These are phyloP conservation scores for Boletus vermiculosoides DNA, from an alignment of 768 basidiomycete species.

Conservation along the genomic window DNA sequence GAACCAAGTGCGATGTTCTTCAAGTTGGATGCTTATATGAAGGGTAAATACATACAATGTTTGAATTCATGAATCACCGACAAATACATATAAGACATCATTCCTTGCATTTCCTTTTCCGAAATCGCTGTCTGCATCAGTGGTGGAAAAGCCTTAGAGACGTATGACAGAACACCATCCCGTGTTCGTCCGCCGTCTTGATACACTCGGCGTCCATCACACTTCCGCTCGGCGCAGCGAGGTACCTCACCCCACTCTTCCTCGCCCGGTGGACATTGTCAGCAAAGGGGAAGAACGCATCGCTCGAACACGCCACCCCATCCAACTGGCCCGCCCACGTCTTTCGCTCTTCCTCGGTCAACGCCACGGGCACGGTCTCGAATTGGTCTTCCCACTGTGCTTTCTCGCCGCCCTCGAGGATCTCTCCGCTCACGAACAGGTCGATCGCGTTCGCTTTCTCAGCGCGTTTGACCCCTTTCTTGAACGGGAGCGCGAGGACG, in stretches of 20 bases:
- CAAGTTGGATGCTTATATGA: neutral
- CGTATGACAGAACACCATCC: slow-evolving; percentile 90
- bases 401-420: slow-evolving; percentile 85
- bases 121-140: slow-evolving; percentile 30
- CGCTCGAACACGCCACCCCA: slow-evolving; percentile 90
- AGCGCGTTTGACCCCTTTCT: slow-evolving; percentile 94
- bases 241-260: slow-evolving; percentile 89
- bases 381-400: slow-evolving; percentile 90
- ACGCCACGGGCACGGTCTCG: slow-evolving; percentile 60
- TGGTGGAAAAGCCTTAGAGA: slow-evolving; percentile 88
- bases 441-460: slow-evolving; percentile 99
- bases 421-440: slow-evolving; percentile 88
- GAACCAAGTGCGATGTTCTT: neutral
- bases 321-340: slow-evolving; percentile 73
- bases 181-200: slow-evolving; percentile 92
- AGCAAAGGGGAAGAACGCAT: slow-evolving; percentile 99
- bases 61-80: no score
- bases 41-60: neutral
- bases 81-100: slow-evolving; percentile 4
- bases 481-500: slow-evolving; percentile 91
- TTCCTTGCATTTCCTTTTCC: neutral
- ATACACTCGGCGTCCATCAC: slow-evolving; percentile 98
- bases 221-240: slow-evolving; percentile 89
- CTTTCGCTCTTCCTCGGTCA: slow-evolving; percentile 69
- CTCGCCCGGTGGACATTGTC: slow-evolving; percentile 94